Base-by-base conservation (phyloP, 768 basidiomycete species). In the Suillus brevipes region DNA sequence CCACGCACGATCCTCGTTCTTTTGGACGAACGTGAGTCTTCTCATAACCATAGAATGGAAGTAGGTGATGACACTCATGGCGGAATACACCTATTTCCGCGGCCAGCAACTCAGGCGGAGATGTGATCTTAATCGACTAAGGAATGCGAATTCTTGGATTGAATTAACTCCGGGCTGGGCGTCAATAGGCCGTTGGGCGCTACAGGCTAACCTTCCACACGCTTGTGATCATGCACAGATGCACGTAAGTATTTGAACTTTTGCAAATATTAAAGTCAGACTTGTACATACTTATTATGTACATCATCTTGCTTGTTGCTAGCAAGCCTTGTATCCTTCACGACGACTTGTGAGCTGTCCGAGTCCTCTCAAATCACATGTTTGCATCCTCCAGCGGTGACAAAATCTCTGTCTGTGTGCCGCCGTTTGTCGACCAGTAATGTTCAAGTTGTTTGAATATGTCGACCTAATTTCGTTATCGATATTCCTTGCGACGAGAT, bases 401-500 rank as follows among this genome's bases (percentile, higher is more conserved):
- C 3, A 47, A 23, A 23, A 50, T 37, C 2, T 62, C 47, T 7
- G 38, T 7, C 25, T 28, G 31, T 45, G 40, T 34, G 10, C 34
- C 20, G 38, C 23, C 28, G 23, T 61, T 23, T 52, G 62, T 40
- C 60, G 23, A 36, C 36, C 43, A 63, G 23, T 28, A 16, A 23
- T 42, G 31, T 3, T 31, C 31, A 31, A 31, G 31, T 9, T 50
- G n/a, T 36, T 37, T 34, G 31, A 53, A 53, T 34, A 20, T 55
- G 53, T 34, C 53, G 18, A 34, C 12, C 31, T 20, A 10, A 55
- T 10, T 42, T 57, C 40, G 55, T 69, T 66, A 28, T 57, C 28
- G 49, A 60, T 34, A 34, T 42, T 45, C 66, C 68, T 68, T 40
- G 56, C 58, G 62, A 52, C 63, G 61, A 66, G 68, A 74, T 75